Base-by-base conservation (phyloP, 1,139 yeast species). In the Scheffersomyces lignicola region DNA sequence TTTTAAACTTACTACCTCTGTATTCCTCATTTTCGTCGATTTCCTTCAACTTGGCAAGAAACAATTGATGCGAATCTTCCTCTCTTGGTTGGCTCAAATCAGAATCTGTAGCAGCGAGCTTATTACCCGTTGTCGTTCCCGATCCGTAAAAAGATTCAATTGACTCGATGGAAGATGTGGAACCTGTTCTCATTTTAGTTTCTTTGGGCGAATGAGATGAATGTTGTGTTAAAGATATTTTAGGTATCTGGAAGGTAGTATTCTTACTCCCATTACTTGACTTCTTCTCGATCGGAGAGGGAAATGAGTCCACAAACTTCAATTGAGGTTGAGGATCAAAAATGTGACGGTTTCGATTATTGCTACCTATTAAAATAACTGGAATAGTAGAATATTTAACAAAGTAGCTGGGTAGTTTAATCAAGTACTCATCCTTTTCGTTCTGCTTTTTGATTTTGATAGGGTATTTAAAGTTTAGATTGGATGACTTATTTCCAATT, bases 401-500 rank as follows among this genome's bases (percentile, higher is more conserved):
- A 35, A 65, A 47, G 41, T 66, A 70, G 18, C 72, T 65, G 8
- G 69, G 57, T 33, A 67, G 50, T 44, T 67, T 68, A 31, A 70
- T 51, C 36, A 69, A 49, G 40, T 49, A 66, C 29, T 52, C 49
- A 16, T 47, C 42, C 14, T 37, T 33, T 23, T 44, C 36, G 39
- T 46, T 47, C 14, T 49, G 42, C 20, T 50, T 48, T 33, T 54
- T 53, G 38, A 63, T 46, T 37, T 62, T 60, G 17, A 59, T 45
- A 2, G 73, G 73, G 41, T 70, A 70, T 45, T 66, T 67, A 54
- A 69, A 70, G 48, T 70, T 70, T 38, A 69, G 52, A 44, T 66
- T 69, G 21, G 69, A 51, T 16, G 65, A 58, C 39, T 62, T 65
- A 40, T 64, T 69, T 3, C 75, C 73, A 31, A 65, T 45, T 2